These are phyloP conservation scores for Cryptococcus maquisensis DNA, from an alignment of 1,284 basidiomycete species.

Conservation along the genomic window DNA sequence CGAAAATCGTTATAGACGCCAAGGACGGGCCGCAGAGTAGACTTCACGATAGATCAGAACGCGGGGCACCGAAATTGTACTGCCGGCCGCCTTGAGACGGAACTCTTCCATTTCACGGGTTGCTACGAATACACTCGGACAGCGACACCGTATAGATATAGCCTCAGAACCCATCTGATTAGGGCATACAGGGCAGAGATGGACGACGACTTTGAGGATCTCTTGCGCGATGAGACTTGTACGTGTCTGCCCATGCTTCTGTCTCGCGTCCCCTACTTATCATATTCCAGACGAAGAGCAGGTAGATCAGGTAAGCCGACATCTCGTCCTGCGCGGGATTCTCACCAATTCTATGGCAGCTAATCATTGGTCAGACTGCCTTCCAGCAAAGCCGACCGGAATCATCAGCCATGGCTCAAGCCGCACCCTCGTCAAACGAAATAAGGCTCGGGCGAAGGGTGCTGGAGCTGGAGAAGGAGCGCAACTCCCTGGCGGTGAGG, in stretches of 20 bases:
- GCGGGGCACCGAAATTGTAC: not conserved
- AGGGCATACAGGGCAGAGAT: too few species aligned
- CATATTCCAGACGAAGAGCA: not conserved
- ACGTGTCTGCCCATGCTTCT: not conserved
- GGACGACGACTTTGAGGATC: conserved; percentile 24
- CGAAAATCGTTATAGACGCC: too few species aligned
- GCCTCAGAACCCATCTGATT: too few species aligned
- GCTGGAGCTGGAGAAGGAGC: conserved; percentile 33
- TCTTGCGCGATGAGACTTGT: conserved; percentile 10
- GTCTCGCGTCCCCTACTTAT: not conserved
- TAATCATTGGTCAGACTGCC: too few species aligned
- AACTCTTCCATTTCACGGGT: not conserved
- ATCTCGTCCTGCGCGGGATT: too few species aligned
- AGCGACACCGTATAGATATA: not conserved
- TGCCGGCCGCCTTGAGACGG: not conserved
- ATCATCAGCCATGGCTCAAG: not conserved
- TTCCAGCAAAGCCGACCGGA: too few species aligned
- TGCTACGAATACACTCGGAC: not conserved
- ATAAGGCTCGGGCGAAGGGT: conserved; percentile 27
- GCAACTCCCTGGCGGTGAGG: conserved; percentile 30
- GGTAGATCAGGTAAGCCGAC: too few species aligned
- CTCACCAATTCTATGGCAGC: too few species aligned
- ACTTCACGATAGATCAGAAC: too few species aligned
- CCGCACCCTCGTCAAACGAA: conserved; percentile 27
- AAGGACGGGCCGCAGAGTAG: too few species aligned